Evolutionary conservation across 2,329 filamentous ascomycete species (phyloP).

Genomic region (Aulographum hederae): DNA sequence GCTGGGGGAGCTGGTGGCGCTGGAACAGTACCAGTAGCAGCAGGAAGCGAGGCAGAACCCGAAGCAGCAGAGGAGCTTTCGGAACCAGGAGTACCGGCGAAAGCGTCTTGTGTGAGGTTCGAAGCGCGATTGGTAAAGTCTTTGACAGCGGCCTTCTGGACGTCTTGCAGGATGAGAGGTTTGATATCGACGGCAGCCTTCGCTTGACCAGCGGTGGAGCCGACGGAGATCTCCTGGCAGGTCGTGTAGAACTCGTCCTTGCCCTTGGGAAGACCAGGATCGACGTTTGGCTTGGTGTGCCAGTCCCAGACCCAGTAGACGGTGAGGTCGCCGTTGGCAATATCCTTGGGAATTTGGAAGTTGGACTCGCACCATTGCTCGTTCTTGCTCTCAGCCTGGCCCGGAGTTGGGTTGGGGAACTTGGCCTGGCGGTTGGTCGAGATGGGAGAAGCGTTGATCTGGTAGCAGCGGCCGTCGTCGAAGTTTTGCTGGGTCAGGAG

Average conservation of each 20-base stretch:
- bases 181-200: slow-evolving; percentile 1
- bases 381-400: slow-evolving; percentile 20
- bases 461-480: slow-evolving; percentile 82
- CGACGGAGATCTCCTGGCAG: slow-evolving; percentile 36
- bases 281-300: slow-evolving; percentile 34
- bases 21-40: neutral
- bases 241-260: slow-evolving; percentile 41
- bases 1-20: neutral
- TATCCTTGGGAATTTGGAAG: slow-evolving; percentile 51
- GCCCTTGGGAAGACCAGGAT: slow-evolving; percentile 21
- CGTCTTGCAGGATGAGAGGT: slow-evolving; percentile 5
- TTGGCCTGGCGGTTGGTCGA: slow-evolving; percentile 42
- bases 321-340: slow-evolving; percentile 51
- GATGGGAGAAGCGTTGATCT: slow-evolving; percentile 39
- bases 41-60: neutral
- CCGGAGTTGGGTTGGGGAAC: slow-evolving; percentile 36
- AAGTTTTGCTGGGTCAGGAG: slow-evolving; percentile 65
- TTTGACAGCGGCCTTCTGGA: neutral
- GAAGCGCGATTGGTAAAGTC: slow-evolving; percentile 2
- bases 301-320: slow-evolving; percentile 98
- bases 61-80: neutral
- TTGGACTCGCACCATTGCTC: slow-evolving; percentile 64
- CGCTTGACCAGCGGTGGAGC: slow-evolving; percentile 7
- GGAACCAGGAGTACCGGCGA: neutral
- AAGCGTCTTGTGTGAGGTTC: slow-evolving; percentile 2